phyloP scores from a whole-genome alignment of 2,329 filamentous ascomycete genomes.

The Fusarium nygamai region DNA sequence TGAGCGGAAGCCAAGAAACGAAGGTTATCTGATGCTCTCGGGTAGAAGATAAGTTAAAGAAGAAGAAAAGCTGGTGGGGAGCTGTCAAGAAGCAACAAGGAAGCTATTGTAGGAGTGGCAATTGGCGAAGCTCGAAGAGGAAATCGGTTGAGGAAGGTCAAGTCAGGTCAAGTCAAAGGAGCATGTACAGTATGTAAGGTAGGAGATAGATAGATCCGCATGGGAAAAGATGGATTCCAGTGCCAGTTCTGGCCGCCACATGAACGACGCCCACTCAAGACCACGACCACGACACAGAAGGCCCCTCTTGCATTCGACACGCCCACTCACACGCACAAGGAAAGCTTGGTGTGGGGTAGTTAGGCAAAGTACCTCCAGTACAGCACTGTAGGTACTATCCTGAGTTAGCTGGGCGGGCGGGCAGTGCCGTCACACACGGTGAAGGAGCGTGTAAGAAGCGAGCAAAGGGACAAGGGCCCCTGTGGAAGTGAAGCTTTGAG shows the following conservation, averaged over 20 bases:
- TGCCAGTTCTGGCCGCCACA: constrained; percentile 42
- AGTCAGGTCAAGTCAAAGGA: constrained; percentile 2
- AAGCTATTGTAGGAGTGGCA: constrained; percentile 32
- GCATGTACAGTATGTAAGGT: background rate
- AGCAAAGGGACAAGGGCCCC: constrained; percentile 25
- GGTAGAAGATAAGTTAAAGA: constrained; percentile 13
- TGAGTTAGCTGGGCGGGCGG: constrained; percentile 40
- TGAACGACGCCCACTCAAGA: constrained; percentile 39
- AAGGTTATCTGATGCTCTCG: constrained; percentile 15
- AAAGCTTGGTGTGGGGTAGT: constrained; percentile 43
- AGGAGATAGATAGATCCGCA: constrained; percentile 38
- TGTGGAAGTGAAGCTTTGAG: constrained; percentile 18
- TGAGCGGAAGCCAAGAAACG: constrained; percentile 25
- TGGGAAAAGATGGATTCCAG: constrained; percentile 45
- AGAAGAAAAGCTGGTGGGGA: constrained; percentile 22
- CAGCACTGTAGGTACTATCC: background rate
- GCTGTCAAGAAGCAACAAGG: constrained; percentile 26
- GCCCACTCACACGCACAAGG: constrained; percentile 41
- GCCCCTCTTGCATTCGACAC: constrained; percentile 22
- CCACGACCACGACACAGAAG: constrained; percentile 31
- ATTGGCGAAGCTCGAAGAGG: constrained; percentile 25
- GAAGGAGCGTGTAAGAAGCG: constrained; percentile 36
- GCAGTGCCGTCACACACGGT: constrained; percentile 44
- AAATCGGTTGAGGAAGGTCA: constrained; percentile 36
- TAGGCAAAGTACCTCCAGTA: background rate